Conservation (phyloP, 2,329 filamentous ascomycete species). For the Exophiala sp. region DNA sequence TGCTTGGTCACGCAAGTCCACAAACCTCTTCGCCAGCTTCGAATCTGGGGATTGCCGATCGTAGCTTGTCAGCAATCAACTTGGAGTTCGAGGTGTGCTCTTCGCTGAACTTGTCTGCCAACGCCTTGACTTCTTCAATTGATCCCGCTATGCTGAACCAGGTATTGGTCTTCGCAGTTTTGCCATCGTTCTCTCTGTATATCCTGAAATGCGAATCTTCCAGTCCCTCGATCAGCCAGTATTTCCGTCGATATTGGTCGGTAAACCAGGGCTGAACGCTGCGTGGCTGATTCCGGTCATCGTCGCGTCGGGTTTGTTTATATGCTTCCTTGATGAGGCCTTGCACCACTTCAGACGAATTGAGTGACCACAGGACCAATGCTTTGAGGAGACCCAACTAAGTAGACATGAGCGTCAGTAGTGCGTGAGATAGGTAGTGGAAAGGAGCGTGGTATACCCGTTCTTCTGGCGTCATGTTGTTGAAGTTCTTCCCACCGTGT, state of each 20-base stretch:
- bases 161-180: slow-evolving; percentile 65
- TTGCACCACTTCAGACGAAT: slow-evolving; percentile 78
- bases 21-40: slow-evolving; percentile 84
- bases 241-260: slow-evolving; percentile 84
- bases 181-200: slow-evolving; percentile 81
- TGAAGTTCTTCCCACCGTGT: slow-evolving; percentile 72
- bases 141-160: slow-evolving; percentile 92
- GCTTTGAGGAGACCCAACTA: slow-evolving; percentile 79
- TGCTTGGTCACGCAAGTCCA: slow-evolving; percentile 14
- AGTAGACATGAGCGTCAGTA: slow-evolving; percentile 3
- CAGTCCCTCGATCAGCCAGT: slow-evolving; percentile 87
- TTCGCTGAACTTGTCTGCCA: slow-evolving; percentile 70
- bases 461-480: slow-evolving; percentile 72
- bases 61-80: slow-evolving; percentile 69
- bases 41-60: slow-evolving; percentile 75
- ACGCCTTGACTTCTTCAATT: slow-evolving; percentile 73
- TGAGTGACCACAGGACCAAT: slow-evolving; percentile 80
- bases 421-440: not conserved
- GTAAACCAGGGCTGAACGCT: slow-evolving; percentile 87
- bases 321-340: slow-evolving; percentile 78
- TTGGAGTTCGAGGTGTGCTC: slow-evolving; percentile 72
- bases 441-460: slow-evolving; percentile 53
- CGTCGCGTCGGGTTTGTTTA: slow-evolving; percentile 76
- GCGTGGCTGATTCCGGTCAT: slow-evolving; percentile 73
- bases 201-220: slow-evolving; percentile 92